phyloP scores from a whole-genome alignment of 768 basidiomycete genomes.

The Russula sp. region DNA sequence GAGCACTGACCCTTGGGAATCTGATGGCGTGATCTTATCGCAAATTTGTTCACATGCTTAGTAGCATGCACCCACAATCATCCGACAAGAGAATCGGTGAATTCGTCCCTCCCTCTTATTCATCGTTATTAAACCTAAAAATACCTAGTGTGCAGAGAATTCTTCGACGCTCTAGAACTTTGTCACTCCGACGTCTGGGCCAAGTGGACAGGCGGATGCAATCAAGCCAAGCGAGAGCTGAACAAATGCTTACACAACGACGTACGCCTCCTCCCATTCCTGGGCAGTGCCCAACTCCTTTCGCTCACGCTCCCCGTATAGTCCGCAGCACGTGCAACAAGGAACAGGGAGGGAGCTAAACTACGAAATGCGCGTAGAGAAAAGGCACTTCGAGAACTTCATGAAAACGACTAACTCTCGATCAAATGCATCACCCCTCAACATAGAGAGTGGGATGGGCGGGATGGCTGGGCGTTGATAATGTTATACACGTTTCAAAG shows the following conservation, averaged over 20 bases:
- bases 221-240: conserved; percentile 56
- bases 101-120: conserved; percentile 17
- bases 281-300: background rate
- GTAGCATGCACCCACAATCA: conserved; percentile 59
- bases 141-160: conserved; percentile 57
- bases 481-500: too few species aligned
- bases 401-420: conserved; percentile 34
- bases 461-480: too few species aligned
- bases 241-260: conserved; percentile 66
- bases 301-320: conserved; percentile 25
- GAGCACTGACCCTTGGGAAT: background rate
- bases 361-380: conserved; percentile 48
- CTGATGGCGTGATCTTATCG: background rate
- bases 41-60: background rate
- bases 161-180: conserved; percentile 67
- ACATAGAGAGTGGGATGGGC: too few species aligned
- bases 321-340: conserved; percentile 51
- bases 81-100: conserved; percentile 43
- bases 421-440: too few species aligned
- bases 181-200: conserved; percentile 62
- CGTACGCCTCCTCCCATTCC: conserved; percentile 34
- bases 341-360: conserved; percentile 56
- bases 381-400: conserved; percentile 51
- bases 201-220: conserved; percentile 63
- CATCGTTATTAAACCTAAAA: background rate